Evolutionary conservation across 2,329 filamentous ascomycete species (phyloP).

Genomic region (Lecanicillium sp.): DNA sequence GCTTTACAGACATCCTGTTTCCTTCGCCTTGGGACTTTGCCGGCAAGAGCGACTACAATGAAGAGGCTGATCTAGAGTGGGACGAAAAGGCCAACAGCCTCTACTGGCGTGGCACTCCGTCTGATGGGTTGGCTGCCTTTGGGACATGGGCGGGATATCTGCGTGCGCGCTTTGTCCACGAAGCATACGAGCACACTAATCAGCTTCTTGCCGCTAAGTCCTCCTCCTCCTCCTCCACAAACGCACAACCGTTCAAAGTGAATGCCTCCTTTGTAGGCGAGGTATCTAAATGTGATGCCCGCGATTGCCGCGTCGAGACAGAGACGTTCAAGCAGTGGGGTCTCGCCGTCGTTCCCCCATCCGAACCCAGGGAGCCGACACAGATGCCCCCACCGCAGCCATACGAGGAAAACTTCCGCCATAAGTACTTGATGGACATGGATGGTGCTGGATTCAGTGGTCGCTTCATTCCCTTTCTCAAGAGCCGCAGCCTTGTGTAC

Average conservation of each 20-base stretch:
- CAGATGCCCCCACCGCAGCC: conserved; percentile 3
- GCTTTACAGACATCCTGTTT: conserved; percentile 45
- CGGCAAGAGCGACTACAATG: conserved; percentile 45
- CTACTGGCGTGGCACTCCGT: conserved; percentile 53
- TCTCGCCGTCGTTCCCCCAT: conserved; percentile 16
- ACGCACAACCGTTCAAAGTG: too few relatives aligned
- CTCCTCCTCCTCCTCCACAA: too few relatives aligned
- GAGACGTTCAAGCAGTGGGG: conserved; percentile 33
- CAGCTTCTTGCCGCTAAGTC: conserved; percentile 32
- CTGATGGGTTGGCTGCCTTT: conserved; percentile 32
- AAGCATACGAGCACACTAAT: conserved; percentile 42
- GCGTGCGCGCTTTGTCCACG: conserved; percentile 57
- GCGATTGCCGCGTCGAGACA: conserved; percentile 30
- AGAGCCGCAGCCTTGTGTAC: conserved; percentile 56
- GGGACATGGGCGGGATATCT: conserved; percentile 54
- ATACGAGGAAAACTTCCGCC: conserved; percentile 38
- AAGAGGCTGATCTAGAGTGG: conserved; percentile 38
- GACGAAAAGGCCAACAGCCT: conserved; percentile 38
- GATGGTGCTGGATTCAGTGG: conserved; percentile 62
- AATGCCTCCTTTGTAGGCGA: conserved; percentile 34
- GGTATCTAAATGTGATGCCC: conserved; percentile 33
- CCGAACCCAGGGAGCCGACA: conserved; percentile 17
- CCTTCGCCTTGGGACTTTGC: conserved; percentile 51
- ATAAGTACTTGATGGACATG: conserved; percentile 63
- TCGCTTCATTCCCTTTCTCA: conserved; percentile 59